A percentile compares a stretch with the other conserved stretches of the same genome.
Evolutionary conservation across 495 filamentous ascomycete genomes (phyloP).

Genomic region (Penicillium silybi): DNA sequence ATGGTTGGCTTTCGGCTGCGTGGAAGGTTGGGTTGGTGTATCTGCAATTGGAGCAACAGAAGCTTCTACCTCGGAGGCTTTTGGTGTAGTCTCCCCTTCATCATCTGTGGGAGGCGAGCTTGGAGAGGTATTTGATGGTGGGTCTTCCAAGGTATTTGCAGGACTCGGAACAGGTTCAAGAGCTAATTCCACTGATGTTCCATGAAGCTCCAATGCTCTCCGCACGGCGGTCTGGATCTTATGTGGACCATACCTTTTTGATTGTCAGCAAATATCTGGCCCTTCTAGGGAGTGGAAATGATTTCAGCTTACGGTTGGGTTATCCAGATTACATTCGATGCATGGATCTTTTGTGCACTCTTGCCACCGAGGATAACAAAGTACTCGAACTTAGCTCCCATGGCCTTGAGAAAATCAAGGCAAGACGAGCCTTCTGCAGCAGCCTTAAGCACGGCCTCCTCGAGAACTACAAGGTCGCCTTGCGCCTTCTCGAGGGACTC

Average conservation of each 20-base stretch:
- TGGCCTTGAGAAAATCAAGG: not conserved
- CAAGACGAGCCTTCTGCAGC: constrained; percentile 6
- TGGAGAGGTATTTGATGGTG: not conserved
- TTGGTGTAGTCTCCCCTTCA: not conserved
- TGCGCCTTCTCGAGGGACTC: constrained; percentile 21
- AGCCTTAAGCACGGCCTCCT: constrained; percentile 21
- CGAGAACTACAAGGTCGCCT: constrained; percentile 31
- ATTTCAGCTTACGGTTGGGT: constrained; percentile 30
- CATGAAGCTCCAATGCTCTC: constrained; percentile 14
- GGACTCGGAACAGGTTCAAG: not conserved
- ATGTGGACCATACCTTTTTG: constrained; percentile 30
- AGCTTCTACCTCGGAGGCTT: not conserved
- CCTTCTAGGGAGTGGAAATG: too few species aligned
- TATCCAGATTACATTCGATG: constrained; percentile 21
- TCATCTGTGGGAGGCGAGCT: not conserved
- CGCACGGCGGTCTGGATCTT: constrained; percentile 27
- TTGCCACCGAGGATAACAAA: constrained; percentile 30
- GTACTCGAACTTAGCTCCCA: constrained; percentile 10
- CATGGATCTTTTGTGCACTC: constrained; percentile 1
- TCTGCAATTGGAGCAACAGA: not conserved
- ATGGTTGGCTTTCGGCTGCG: constrained; percentile 11
- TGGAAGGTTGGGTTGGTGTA: not conserved
- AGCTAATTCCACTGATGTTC: not conserved
- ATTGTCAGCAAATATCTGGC: constrained; percentile 9
- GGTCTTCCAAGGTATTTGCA: not conserved